phyloP scores from a whole-genome alignment of 768 basidiomycete species.

The Termitomyces sp. region DNA sequence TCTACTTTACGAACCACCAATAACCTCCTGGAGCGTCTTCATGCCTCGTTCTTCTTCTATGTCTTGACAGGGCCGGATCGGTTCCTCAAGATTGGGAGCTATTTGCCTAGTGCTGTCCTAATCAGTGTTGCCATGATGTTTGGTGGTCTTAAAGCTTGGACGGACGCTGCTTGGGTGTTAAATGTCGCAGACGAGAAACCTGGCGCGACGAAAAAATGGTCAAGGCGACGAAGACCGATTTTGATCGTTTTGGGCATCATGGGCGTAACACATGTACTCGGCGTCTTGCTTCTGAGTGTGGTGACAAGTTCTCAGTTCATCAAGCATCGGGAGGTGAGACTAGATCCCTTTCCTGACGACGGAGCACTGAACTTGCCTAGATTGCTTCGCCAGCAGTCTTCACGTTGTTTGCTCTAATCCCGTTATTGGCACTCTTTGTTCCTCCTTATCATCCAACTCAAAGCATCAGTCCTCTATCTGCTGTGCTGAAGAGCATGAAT shows the following conservation, averaged over 20 bases:
- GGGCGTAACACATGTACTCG: slow-evolving; percentile 51
- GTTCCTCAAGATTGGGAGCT: slow-evolving; percentile 89
- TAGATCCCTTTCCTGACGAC: not conserved
- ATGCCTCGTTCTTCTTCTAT: slow-evolving; percentile 98
- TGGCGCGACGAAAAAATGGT: slow-evolving; percentile 30
- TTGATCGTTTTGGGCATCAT: slow-evolving; percentile 51
- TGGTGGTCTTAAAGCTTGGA: slow-evolving; percentile 74
- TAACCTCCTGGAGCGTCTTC: slow-evolving; percentile 92
- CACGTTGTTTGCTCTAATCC: slow-evolving; percentile 25
- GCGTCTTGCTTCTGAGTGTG: slow-evolving; percentile 45
- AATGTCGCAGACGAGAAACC: slow-evolving; percentile 18
- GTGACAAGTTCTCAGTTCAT: slow-evolving; percentile 45
- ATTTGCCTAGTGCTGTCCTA: slow-evolving; percentile 83
- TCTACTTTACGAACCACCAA: slow-evolving; percentile 87
- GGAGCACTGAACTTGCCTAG: slow-evolving; percentile 11
- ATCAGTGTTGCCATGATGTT: slow-evolving; percentile 86
- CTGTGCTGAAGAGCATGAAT: slow-evolving; percentile 66
- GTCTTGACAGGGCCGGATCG: slow-evolving; percentile 56
- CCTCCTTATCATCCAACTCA: slow-evolving; percentile 17
- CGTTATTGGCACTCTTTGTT: slow-evolving; percentile 26
- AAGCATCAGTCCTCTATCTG: slow-evolving; percentile 35
- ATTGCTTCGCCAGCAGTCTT: slow-evolving; percentile 24
- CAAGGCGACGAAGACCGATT: slow-evolving; percentile 49
- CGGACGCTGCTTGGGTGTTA: slow-evolving; percentile 53
- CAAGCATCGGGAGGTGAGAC: slow-evolving; percentile 35